These are phyloP conservation scores for Puccinia hordei DNA, from an alignment of 1,284 basidiomycete species.

Conservation along the genomic window DNA sequence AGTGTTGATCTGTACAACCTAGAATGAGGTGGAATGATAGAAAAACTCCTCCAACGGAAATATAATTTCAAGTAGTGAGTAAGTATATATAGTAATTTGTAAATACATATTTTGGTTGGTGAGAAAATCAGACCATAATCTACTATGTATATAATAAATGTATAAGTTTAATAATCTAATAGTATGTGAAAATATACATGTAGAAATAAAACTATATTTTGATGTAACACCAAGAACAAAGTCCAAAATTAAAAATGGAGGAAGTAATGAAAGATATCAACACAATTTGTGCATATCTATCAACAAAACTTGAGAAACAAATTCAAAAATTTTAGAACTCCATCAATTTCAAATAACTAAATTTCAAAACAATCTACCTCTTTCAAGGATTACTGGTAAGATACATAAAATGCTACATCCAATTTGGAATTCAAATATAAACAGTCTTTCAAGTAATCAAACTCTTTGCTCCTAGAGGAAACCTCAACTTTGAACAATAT, in stretches of 20 bases:
- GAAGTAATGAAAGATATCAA: not conserved
- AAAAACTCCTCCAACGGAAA: too few species aligned
- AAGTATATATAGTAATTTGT: too few species aligned
- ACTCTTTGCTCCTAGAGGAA: not conserved
- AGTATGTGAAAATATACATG: not conserved
- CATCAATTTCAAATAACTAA: constrained; percentile 1
- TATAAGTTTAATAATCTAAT: too few species aligned
- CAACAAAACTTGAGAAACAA: not conserved
- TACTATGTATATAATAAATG: too few species aligned
- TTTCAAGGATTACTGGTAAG: not conserved
- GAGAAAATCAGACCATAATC: too few species aligned
- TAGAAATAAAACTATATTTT: not conserved
- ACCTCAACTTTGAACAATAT: not conserved
- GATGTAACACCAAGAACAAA: not conserved
- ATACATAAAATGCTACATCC: not conserved
- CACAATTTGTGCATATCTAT: not conserved
- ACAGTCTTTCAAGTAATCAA: not conserved
- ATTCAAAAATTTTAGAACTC: not conserved
- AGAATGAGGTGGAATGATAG: too few species aligned
- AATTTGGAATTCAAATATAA: not conserved
- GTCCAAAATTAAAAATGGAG: not conserved
- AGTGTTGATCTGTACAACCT: too few species aligned
- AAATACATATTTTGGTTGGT: too few species aligned
- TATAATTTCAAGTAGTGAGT: too few species aligned
- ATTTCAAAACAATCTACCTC: not conserved